Evolutionary conservation across 257 asterid species (phyloP), one percentile per base, ranked within the genome.

Genomic region (Penstemon newberryi): DNA sequence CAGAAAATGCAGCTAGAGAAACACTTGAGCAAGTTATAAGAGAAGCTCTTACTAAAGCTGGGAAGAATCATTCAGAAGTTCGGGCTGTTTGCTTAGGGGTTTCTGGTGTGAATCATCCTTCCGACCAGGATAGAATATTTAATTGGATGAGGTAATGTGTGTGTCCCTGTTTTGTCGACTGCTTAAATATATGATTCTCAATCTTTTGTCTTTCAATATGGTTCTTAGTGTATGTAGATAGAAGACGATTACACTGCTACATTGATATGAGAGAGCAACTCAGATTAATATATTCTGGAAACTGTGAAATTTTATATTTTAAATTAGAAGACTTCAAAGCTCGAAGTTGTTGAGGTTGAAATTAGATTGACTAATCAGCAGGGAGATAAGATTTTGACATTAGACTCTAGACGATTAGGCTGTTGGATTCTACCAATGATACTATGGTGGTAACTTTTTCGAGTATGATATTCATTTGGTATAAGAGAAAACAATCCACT

Each of bases 21-120:
- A 86, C 96, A 68, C 78, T 93, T 58, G 89, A 78, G 76, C 84
- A 76, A 70, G 94, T 93, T 73, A 84, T 93, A 60, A 77, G 63
- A 43, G 98, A 90, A 78, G 80, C 97, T 12, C 86, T 93, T 68
- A 79, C 80, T 60, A 70, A 38, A 71, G 85, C 98, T n/a, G 89
- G 95, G 60, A 84, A 74, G 74, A 83, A 73, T 63, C 84, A 53
- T 69, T 86, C 92, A 51, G 83, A 81, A 63, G 98, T 93, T 75
- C 77, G 76, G 72, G 97, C 97, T 63, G 83, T 93, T 71, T 89
- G 95, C 79, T 88, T 93, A 75, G 96, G 96, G 55, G 85, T 93
- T 74, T 93, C 99, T 42, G 99, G 98, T 56, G 95, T 93, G 74
- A 93, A 90, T 73, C 94, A 88, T 81, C 90, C 88, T 8, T 84